Percentiles rank a stretch among this genome's conserved stretches.
Evolutionary conservation across 441 rosid species (phyloP).

Genomic region (Breynia disticha): DNA sequence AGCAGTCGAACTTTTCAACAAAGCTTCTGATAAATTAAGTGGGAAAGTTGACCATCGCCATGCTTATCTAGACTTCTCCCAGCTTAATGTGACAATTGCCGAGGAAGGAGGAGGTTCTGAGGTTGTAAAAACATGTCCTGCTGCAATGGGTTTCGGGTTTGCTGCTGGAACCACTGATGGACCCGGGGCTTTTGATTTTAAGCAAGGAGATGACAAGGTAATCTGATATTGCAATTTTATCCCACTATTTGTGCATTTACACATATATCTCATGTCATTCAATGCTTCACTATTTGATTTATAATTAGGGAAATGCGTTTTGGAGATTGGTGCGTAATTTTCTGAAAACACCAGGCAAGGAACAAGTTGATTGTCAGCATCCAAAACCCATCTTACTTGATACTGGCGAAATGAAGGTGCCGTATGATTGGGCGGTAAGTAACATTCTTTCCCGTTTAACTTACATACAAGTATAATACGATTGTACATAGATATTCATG

Average conservation of each 20-base stretch:
- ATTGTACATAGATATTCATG: background rate
- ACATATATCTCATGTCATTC: background rate
- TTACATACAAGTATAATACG: background rate
- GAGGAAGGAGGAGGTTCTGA: slow-evolving; percentile 51
- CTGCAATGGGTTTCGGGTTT: slow-evolving; percentile 94
- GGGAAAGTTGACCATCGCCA: slow-evolving; percentile 76
- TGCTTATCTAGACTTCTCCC: slow-evolving; percentile 66
- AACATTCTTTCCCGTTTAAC: background rate
- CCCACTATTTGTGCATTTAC: slow-evolving; percentile 1
- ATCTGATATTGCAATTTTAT: slow-evolving; percentile 9
- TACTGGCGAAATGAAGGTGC: slow-evolving; percentile 85
- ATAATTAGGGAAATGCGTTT: slow-evolving; percentile 71
- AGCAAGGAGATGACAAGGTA: slow-evolving; percentile 91
- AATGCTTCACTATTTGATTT: background rate
- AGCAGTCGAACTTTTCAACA: slow-evolving; percentile 66
- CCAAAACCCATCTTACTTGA: slow-evolving; percentile 96
- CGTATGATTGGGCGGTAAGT: slow-evolving; percentile 93
- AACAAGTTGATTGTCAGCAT: slow-evolving; percentile 65
- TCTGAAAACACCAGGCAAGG: slow-evolving; percentile 54
- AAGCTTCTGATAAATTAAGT: slow-evolving; percentile 59
- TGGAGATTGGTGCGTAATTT: slow-evolving; percentile 74
- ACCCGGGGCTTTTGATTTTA: slow-evolving; percentile 95
- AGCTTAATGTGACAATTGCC: slow-evolving; percentile 55
- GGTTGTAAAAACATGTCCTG: slow-evolving; percentile 79
- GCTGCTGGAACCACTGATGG: slow-evolving; percentile 99